Percentiles rank a stretch among this genome's conserved stretches.
Conservation (phyloP, 225 moss, liverwort and hornwort genomes). For the Rhytidiadelphus loreus region DNA sequence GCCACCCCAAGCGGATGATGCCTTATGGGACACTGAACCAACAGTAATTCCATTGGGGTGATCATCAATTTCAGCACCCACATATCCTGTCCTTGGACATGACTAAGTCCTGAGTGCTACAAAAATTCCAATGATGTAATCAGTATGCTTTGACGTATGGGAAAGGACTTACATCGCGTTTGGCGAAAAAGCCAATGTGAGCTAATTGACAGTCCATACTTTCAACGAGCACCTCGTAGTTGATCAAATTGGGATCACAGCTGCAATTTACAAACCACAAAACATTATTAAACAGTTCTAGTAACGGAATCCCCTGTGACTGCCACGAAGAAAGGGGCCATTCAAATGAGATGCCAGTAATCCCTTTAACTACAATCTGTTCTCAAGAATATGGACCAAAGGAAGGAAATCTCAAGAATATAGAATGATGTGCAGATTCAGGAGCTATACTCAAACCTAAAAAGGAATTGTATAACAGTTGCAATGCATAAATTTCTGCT, state of each 20-base stretch:
- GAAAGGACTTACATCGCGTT: slow-evolving; percentile 76
- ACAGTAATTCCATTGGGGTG: neutral
- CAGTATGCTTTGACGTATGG: neutral
- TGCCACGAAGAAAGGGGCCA: neutral
- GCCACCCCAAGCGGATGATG: neutral
- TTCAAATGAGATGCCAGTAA: neutral
- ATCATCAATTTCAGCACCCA: neutral
- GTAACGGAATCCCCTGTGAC: too few relatives aligned
- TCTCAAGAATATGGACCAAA: neutral
- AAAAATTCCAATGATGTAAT: neutral
- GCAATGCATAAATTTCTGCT: neutral
- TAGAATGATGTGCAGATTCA: neutral
- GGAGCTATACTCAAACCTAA: neutral
- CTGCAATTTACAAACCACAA: slow-evolving; percentile 29
- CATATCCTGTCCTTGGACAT: neutral
- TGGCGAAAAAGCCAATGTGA: slow-evolving; percentile 96
- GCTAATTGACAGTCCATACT: slow-evolving; percentile 96
- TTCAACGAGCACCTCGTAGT: slow-evolving; percentile 94
- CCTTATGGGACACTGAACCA: neutral
- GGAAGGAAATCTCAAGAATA: neutral
- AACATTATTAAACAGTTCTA: neutral
- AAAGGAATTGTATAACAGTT: neutral
- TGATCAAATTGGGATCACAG: slow-evolving; percentile 92
- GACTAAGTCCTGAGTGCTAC: neutral
- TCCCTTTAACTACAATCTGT: neutral